These are phyloP conservation scores for Gaultheria prostrata DNA, from an alignment of 148 eudicot genomes.

Conservation along the genomic window DNA sequence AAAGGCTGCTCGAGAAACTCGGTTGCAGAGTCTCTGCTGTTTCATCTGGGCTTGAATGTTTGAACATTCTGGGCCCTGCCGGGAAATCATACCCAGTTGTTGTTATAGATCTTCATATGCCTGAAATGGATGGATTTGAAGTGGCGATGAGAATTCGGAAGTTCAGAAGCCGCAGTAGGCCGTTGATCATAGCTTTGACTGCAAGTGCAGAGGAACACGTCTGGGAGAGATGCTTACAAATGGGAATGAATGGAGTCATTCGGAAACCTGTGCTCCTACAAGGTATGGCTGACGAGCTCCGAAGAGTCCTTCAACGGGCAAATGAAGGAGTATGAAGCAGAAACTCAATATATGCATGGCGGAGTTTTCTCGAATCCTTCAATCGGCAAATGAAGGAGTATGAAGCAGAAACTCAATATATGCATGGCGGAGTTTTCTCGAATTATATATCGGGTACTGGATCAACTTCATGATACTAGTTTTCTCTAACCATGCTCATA, in stretches of 20 bases:
- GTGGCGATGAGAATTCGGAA: conserved; percentile 60
- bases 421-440: neutral
- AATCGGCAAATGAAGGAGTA: conserved; percentile 21
- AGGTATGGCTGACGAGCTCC: conserved; percentile 69
- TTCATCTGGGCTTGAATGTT: conserved; percentile 62
- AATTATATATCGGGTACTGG: neutral
- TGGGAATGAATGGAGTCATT: conserved; percentile 69
- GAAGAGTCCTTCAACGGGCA: conserved; percentile 39
- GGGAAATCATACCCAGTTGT: conserved; percentile 42
- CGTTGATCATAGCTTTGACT: conserved; percentile 59
- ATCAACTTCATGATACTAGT: conserved; percentile 4
- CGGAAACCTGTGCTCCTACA: conserved; percentile 67
- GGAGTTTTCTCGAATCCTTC: conserved; percentile 15
- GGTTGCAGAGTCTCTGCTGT: conserved; percentile 64
- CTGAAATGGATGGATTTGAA: conserved; percentile 75
- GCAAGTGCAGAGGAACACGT: conserved; percentile 72
- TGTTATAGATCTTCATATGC: conserved; percentile 71
- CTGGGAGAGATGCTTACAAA: conserved; percentile 59
- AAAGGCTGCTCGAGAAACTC: conserved; percentile 60
- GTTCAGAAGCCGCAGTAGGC: conserved; percentile 47
- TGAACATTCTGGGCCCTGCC: conserved; percentile 45
- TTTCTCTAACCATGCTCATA: neutral
- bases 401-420: conserved; percentile 8
- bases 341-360: neutral
- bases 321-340: conserved; percentile 21